Conservation (phyloP, 352 stramenopile species). For the Globisporangium viniferum region DNA sequence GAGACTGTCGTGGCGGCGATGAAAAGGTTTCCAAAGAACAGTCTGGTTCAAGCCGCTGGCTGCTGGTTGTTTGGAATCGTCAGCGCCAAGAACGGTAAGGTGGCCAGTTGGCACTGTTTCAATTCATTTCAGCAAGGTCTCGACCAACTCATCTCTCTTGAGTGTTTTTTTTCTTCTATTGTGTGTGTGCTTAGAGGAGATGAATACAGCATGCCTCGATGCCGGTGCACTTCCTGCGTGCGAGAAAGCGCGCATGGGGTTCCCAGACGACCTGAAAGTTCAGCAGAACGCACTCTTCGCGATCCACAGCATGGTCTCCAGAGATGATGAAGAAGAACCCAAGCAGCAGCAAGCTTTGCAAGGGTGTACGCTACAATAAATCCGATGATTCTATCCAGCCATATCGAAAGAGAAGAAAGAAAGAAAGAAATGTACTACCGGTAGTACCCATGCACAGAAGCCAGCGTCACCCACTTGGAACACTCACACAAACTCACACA, state of each 20-base stretch:
- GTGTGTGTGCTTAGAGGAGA: slow-evolving; percentile 27
- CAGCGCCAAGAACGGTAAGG: slow-evolving; percentile 40
- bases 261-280: slow-evolving; percentile 40
- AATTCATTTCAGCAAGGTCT: background rate
- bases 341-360: slow-evolving; percentile 1
- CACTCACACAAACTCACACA: background rate
- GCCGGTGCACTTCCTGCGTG: slow-evolving; percentile 42
- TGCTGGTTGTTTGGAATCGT: slow-evolving; percentile 53
- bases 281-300: slow-evolving; percentile 49
- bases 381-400: background rate
- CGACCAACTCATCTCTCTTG: background rate
- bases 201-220: slow-evolving; percentile 45
- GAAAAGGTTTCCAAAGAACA: slow-evolving; percentile 39
- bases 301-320: slow-evolving; percentile 34
- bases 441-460: too few relatives aligned
- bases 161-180: too few relatives aligned
- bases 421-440: too few relatives aligned
- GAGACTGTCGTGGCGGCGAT: slow-evolving; percentile 47
- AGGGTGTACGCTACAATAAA: slow-evolving; percentile 14
- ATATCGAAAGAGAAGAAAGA: background rate
- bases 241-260: slow-evolving; percentile 51
- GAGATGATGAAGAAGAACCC: slow-evolving; percentile 13
- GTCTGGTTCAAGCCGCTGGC: slow-evolving; percentile 48
- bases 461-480: background rate
- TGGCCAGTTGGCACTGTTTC: background rate